A percentile compares a stretch with the other conserved stretches of the same genome.
These are phyloP conservation scores for Trichomonascus vanleenenianus DNA, from an alignment of 805 yeast genomes.

Conservation along the genomic window DNA sequence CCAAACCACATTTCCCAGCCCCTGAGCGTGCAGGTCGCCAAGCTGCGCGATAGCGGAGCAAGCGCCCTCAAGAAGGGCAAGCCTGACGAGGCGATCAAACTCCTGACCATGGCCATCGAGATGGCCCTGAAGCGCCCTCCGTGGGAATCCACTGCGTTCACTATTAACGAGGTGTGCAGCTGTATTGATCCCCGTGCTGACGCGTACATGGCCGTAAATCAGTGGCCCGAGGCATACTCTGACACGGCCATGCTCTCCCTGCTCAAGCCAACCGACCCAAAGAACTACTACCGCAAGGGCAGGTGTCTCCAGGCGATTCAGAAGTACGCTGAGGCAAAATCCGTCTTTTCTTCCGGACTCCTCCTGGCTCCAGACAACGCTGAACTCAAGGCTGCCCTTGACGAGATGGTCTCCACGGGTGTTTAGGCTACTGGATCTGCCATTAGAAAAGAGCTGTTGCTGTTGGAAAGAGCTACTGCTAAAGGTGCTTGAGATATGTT, in stretches of 20 bases:
- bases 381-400: constrained; percentile 12
- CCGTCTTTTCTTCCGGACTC: constrained; percentile 15
- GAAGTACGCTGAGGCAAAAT: constrained; percentile 19
- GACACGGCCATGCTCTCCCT: constrained; percentile 30
- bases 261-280: constrained; percentile 27
- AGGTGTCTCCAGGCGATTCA: constrained; percentile 19
- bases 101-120: constrained; percentile 32
- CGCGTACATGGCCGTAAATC: constrained; percentile 28
- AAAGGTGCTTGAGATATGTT: too few species aligned
- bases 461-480: too few species aligned
- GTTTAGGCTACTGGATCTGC: too few species aligned
- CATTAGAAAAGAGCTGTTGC: too few species aligned
- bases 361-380: constrained; percentile 14
- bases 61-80: constrained; percentile 22
- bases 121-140: constrained; percentile 33
- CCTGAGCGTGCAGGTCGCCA: constrained; percentile 26
- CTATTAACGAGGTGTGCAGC: constrained; percentile 29
- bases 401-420: constrained; percentile 10
- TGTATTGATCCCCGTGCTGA: constrained; percentile 32
- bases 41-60: constrained; percentile 29
- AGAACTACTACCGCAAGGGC: constrained; percentile 30
- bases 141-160: constrained; percentile 31
- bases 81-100: constrained; percentile 29
- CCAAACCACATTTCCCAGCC: constrained; percentile 22
- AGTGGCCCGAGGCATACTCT: constrained; percentile 32